Evolutionary conservation across 2,329 filamentous ascomycete species (phyloP).

Genomic region (Tolypocladium pustulatum): DNA sequence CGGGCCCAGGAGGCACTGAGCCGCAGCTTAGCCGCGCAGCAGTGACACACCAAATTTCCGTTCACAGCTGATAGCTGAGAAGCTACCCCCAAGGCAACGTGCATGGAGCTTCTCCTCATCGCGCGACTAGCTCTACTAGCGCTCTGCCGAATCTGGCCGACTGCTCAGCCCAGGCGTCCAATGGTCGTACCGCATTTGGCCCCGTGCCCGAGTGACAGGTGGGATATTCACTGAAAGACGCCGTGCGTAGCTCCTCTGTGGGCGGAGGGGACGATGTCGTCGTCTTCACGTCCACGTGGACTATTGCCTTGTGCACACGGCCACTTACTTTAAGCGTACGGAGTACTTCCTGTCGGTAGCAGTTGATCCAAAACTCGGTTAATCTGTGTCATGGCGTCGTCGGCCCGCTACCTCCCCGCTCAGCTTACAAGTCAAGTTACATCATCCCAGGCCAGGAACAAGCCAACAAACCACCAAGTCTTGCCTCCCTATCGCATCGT

Average conservation of each 20-base stretch:
- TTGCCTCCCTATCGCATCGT: neutral
- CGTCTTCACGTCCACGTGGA: neutral
- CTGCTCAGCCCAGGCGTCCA: constrained; percentile 11
- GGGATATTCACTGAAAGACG: neutral
- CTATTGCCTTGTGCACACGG: neutral
- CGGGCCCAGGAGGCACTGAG: neutral
- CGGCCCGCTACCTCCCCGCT: neutral
- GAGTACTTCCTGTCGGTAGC: neutral
- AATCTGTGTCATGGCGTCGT: neutral
- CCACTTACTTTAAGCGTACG: neutral
- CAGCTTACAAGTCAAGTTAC: neutral
- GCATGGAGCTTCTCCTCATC: neutral
- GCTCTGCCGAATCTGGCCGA: neutral
- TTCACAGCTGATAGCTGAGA: neutral
- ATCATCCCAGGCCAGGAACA: neutral
- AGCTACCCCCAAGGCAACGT: neutral
- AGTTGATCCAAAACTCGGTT: neutral
- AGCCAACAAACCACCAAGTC: neutral
- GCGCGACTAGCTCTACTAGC: neutral
- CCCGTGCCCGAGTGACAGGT: constrained; percentile 23
- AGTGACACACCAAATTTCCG: fast-evolving
- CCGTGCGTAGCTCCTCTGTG: neutral
- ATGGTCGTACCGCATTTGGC: constrained; percentile 15
- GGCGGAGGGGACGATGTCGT: neutral
- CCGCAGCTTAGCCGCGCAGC: constrained; percentile 2